Percentiles rank a stretch among this genome's conserved stretches.
phyloP scores from a whole-genome alignment of 2,329 filamentous ascomycete genomes.

The Bipolaris zeicola region DNA sequence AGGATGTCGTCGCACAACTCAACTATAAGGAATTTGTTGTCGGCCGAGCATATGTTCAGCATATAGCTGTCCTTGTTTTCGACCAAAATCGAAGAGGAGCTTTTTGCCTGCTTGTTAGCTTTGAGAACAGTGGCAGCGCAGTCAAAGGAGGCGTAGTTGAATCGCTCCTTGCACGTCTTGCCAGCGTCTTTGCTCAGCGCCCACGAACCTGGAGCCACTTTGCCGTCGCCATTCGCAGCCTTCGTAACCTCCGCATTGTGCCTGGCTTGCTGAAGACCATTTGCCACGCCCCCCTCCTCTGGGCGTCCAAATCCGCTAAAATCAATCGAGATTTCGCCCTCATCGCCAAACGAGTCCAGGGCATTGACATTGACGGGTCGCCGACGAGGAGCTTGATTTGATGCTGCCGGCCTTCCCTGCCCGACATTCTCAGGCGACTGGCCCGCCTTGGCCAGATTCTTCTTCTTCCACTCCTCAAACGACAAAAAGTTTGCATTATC shows the following conservation, averaged over 20 bases:
- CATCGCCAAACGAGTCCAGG: constrained; percentile 81
- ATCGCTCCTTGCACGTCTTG: constrained; percentile 95
- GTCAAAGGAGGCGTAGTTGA: constrained; percentile 97
- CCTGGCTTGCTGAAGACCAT: constrained; percentile 20
- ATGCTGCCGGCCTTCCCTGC: constrained; percentile 57
- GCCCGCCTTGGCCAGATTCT: constrained; percentile 83
- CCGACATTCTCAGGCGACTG: constrained; percentile 74
- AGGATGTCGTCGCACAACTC: constrained; percentile 87
- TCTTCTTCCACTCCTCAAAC: constrained; percentile 97
- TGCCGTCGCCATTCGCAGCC: constrained; percentile 32
- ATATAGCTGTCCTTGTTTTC: constrained; percentile 99
- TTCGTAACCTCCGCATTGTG: constrained; percentile 24
- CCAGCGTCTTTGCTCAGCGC: constrained; percentile 86
- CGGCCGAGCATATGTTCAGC: constrained; percentile 84
- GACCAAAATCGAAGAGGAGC: constrained; percentile 83
- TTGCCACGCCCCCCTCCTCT: constrained; percentile 27
- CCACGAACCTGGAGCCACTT: constrained; percentile 40
- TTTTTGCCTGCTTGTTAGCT: constrained; percentile 83
- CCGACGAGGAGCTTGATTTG: constrained; percentile 54
- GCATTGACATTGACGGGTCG: constrained; percentile 66
- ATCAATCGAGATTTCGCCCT: constrained; percentile 81
- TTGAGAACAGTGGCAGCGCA: constrained; percentile 93
- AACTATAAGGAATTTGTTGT: constrained; percentile 92
- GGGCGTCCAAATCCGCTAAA: constrained; percentile 66
- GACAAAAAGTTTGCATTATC: constrained; percentile 87